Conservation (phyloP, 176 grass and related monocot species). For the Oryza glaberrima region DNA sequence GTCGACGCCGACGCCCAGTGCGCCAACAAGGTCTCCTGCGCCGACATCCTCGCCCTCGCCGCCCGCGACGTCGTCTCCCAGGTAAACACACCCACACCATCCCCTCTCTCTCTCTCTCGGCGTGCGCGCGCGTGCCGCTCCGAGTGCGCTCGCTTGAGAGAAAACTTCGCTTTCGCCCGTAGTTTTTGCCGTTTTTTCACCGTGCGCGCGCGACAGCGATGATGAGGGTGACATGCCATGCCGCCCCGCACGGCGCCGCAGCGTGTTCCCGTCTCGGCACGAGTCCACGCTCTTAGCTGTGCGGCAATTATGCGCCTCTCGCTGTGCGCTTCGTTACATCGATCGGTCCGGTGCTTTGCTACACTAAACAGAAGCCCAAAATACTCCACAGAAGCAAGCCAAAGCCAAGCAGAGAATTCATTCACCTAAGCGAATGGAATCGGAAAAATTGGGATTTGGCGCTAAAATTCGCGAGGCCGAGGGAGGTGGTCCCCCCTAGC, state of each 20-base stretch:
- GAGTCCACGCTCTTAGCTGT: neutral
- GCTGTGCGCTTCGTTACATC: neutral
- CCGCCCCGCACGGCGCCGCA: too few relatives aligned
- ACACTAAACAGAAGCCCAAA: neutral
- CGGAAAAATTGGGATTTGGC: neutral
- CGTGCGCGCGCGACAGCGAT: conserved; percentile 34
- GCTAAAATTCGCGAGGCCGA: neutral
- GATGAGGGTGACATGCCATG: conserved; percentile 33
- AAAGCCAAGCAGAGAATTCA: neutral
- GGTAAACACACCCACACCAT: conserved; percentile 19
- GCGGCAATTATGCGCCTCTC: neutral
- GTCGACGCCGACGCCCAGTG: conserved; percentile 64
- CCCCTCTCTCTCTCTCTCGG: neutral
- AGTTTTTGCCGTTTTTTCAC: neutral
- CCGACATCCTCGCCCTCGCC: conserved; percentile 75
- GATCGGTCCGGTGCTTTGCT: neutral
- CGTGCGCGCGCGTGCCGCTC: neutral
- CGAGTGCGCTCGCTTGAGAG: too few relatives aligned
- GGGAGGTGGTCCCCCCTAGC: conserved; percentile 1
- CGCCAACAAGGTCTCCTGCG: conserved; percentile 76
- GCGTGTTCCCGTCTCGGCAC: too few relatives aligned
- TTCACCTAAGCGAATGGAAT: neutral
- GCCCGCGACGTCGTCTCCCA: conserved; percentile 69
- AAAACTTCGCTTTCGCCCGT: neutral
- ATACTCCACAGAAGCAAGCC: neutral